Evolutionary conservation across 2,329 filamentous ascomycete species (phyloP).

Genomic region (Emergomyces orientalis): DNA sequence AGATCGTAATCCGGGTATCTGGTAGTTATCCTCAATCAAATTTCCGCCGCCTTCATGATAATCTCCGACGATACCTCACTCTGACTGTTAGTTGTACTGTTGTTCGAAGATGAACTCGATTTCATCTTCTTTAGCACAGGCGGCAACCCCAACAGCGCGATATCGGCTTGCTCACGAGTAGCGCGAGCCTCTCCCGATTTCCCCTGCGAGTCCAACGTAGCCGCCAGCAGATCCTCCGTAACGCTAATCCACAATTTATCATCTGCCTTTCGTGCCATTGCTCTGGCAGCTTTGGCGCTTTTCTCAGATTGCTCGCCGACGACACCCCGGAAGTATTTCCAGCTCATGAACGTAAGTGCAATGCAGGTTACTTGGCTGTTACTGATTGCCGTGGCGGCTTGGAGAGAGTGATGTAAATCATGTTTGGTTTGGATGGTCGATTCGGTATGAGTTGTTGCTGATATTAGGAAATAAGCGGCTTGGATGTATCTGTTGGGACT

Average conservation of each 20-base stretch:
- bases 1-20: not conserved
- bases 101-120: not conserved
- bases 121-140: constrained; percentile 26
- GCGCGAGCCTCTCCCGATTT: constrained; percentile 45
- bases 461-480: constrained; percentile 67
- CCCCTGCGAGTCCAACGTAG: constrained; percentile 65
- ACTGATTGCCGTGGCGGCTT: constrained; percentile 55
- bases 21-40: constrained; percentile 4
- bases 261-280: constrained; percentile 59
- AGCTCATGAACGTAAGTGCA: constrained; percentile 75
- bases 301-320: constrained; percentile 73
- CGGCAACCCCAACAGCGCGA: constrained; percentile 31
- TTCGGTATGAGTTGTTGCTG: constrained; percentile 56
- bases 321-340: constrained; percentile 69
- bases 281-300: constrained; percentile 59
- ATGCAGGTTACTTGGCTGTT: constrained; percentile 79
- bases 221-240: constrained; percentile 65
- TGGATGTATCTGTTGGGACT: constrained; percentile 67
- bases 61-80: constrained; percentile 6
- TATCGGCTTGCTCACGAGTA: constrained; percentile 39
- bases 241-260: constrained; percentile 73
- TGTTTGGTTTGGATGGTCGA: constrained; percentile 70
- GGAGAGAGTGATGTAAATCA: constrained; percentile 63
- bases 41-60: constrained; percentile 11
- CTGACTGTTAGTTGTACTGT: not conserved